Evolutionary conservation across 2,329 filamentous ascomycete species (phyloP), one percentile per base, ranked within the genome.

Genomic region (Apiospora arundinis): DNA sequence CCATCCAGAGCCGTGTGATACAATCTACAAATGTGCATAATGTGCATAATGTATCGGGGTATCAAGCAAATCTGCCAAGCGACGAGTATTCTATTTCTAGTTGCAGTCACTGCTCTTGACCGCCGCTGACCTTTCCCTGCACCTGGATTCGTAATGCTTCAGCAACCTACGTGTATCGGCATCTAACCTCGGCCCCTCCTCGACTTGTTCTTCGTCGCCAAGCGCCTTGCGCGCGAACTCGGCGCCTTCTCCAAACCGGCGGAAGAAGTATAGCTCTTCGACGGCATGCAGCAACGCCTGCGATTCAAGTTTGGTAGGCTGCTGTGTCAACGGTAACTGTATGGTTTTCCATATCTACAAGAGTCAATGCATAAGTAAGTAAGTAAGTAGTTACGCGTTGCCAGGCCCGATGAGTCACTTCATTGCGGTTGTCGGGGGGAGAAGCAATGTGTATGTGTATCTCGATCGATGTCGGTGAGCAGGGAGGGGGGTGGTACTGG

Each of bases 201-300:
- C 74, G 42, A 45, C 76, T 5, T 77, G 77, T 3, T 73, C 74
- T 2, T 44, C 71, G 42, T 68, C 70, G 44, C 71, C 73, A 7
- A 88, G 76, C 0, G 85, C 78, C 5, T 75, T 73, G 2, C 75
- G 70, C 7, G 84, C 78, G 63, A 90, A 83, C 14, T 76, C 74
- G n/a, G 82, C 80, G 1, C 83, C 87, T 70, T 87, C 83, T 0
- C 78, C 77, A 71, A 83, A 90, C 45, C 83, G 80, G 7, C 82
- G 79, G 74, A 86, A 86, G 77, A 88, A 90, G 75, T 90, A 90
- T 63, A 90, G 81, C 78, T 90, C 88, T 76, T 90, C 88, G 9
- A 87, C 85, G 0, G 88, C 88, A 75, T 90, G 87, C 25, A 89
- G 72, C 12, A 87, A 74, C n/a, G 86, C 83, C 73, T 89, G 87